A percentile compares a stretch with the other conserved stretches of the same genome.
phyloP scores from a whole-genome alignment of 129 eudicot species.

The Tagetes patula region DNA sequence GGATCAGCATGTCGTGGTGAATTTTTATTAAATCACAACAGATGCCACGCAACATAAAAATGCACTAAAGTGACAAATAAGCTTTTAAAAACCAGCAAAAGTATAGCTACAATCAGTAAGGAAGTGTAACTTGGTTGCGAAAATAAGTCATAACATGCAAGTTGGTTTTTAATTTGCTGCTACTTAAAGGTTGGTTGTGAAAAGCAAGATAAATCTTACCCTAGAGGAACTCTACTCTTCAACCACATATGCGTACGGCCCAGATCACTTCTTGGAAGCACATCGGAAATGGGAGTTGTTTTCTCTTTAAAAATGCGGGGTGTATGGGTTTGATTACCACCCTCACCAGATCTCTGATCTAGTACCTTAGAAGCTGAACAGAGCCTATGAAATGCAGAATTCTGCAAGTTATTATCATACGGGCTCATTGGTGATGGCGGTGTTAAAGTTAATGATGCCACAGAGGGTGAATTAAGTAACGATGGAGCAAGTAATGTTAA shows the following conservation, averaged over 20 bases:
- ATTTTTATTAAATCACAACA: not conserved
- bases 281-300: constrained; percentile 42
- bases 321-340: constrained; percentile 33
- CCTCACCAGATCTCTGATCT: constrained; percentile 34
- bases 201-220: constrained; percentile 46
- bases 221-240: constrained; percentile 87
- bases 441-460: constrained; percentile 52
- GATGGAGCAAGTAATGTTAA: constrained; percentile 84
- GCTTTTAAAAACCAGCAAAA: not conserved
- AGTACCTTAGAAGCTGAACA: constrained; percentile 32
- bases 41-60: not conserved
- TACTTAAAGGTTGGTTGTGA: not conserved
- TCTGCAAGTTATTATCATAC: constrained; percentile 29
- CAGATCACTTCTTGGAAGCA: constrained; percentile 52
- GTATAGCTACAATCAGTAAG: not conserved
- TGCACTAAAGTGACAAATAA: not conserved
- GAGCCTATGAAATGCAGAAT: constrained; percentile 27
- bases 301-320: constrained; percentile 40
- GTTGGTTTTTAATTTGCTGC: not conserved
- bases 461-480: constrained; percentile 60
- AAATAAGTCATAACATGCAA: constrained; percentile 9
- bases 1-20: too few species aligned
- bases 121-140: not conserved
- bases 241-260: constrained; percentile 82
- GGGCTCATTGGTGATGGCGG: constrained; percentile 61